phyloP scores from a whole-genome alignment of 768 basidiomycete species.

The Lepiota venenata region DNA sequence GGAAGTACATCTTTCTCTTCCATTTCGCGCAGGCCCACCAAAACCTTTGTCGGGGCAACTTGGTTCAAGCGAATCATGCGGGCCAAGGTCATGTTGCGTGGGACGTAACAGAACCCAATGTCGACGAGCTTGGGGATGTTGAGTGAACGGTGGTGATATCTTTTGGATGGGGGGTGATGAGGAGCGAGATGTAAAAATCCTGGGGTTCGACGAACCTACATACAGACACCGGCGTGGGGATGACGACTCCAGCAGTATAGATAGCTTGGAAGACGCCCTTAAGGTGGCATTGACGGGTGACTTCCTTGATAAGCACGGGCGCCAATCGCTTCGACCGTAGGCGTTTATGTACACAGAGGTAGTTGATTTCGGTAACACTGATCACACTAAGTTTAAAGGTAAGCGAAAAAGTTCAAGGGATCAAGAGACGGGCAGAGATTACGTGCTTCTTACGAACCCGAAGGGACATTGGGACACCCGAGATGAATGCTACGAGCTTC shows the following conservation, averaged over 20 bases:
- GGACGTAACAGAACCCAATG: constrained; percentile 83
- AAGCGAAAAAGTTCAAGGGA: not conserved
- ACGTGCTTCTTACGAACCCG: constrained; percentile 83
- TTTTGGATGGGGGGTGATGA: constrained; percentile 23
- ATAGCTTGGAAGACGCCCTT: constrained; percentile 94
- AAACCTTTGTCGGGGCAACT: constrained; percentile 45
- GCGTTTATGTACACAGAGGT: constrained; percentile 97
- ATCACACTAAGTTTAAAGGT: constrained; percentile 47
- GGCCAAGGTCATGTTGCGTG: constrained; percentile 86
- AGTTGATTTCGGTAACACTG: constrained; percentile 88
- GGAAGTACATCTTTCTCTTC: constrained; percentile 70
- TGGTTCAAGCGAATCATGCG: constrained; percentile 80
- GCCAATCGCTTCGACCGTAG: constrained; percentile 91
- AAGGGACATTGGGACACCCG: constrained; percentile 83
- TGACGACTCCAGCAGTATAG: constrained; percentile 90
- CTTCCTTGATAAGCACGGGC: constrained; percentile 96
- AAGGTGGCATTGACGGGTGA: constrained; percentile 89
- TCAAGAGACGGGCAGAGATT: not conserved
- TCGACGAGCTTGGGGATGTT: constrained; percentile 93
- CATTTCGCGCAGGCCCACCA: constrained; percentile 84
- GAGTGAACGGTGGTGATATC: constrained; percentile 89
- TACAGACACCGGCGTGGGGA: constrained; percentile 90
- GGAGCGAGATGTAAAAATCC: not conserved
- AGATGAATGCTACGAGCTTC: constrained; percentile 96
- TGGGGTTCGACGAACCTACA: constrained; percentile 55